A percentile compares a stretch with the other conserved stretches of the same genome.
Conservation (phyloP, 495 filamentous ascomycete genomes). For the Annulohypoxylon maeteangense region DNA sequence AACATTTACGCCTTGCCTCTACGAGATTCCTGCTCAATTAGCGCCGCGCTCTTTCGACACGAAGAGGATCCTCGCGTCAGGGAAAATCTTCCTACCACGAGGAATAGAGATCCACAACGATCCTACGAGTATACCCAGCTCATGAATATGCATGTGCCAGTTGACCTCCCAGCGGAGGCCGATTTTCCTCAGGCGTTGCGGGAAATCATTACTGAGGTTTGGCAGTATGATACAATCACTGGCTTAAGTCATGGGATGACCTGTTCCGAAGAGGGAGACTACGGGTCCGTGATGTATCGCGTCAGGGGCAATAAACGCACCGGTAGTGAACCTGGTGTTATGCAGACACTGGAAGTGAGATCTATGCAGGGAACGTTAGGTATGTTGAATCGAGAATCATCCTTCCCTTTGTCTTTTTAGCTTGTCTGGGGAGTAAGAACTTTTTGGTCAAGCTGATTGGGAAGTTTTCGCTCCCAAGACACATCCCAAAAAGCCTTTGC, state of each 20-base stretch:
- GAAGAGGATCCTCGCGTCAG: background rate
- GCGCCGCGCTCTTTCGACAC: background rate
- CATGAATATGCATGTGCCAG: background rate
- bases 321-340: background rate
- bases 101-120: background rate
- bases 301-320: background rate
- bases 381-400: conserved; percentile 14
- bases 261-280: rapidly evolving
- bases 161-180: background rate
- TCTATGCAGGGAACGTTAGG: conserved; percentile 41
- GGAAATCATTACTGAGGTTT: conserved; percentile 14
- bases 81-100: background rate
- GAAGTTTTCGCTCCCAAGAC: background rate
- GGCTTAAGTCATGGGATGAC: background rate
- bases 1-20: background rate
- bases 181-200: background rate
- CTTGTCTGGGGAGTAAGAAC: background rate
- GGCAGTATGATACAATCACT: conserved; percentile 30
- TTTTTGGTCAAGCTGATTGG: background rate
- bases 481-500: background rate
- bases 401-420: background rate
- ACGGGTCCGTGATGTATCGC: background rate
- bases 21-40: background rate
- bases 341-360: conserved; percentile 36
- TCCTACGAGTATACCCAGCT: background rate